Evolutionary conservation across 768 basidiomycete genomes (phyloP).

Genomic region (Lanmaoa pseudosensibilis): DNA sequence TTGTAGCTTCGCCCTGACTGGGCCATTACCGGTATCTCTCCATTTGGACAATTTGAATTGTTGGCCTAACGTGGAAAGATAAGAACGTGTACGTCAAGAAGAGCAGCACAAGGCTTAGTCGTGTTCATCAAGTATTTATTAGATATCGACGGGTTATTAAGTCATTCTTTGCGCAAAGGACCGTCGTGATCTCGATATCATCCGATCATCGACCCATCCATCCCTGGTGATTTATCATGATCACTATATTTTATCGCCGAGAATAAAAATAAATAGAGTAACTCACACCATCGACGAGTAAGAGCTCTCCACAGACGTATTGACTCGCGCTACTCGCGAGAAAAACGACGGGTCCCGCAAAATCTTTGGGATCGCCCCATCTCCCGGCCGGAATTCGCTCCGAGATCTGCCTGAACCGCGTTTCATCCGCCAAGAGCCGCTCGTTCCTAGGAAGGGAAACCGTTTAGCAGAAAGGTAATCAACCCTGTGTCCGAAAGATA

Average conservation of each 20-base stretch:
- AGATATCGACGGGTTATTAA: background rate
- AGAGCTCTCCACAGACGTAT: constrained; percentile 67
- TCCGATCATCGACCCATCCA: constrained; percentile 55
- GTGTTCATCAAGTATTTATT: constrained; percentile 3
- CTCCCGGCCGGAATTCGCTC: constrained; percentile 69
- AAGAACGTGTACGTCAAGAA: constrained; percentile 21
- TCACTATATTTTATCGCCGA: background rate
- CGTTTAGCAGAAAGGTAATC: constrained; percentile 12
- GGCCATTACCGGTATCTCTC: constrained; percentile 1
- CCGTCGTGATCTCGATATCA: background rate
- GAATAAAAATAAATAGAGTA: constrained; percentile 3
- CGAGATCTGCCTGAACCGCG: constrained; percentile 62
- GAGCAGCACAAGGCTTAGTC: background rate
- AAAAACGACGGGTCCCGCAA: constrained; percentile 66
- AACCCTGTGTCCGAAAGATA: constrained; percentile 7
- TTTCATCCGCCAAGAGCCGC: constrained; percentile 59
- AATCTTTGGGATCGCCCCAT: constrained; percentile 67
- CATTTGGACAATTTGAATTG: constrained; percentile 11
- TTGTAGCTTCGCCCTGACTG: background rate
- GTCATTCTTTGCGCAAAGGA: constrained; percentile 3
- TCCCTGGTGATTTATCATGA: constrained; percentile 40
- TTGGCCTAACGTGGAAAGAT: constrained; percentile 1
- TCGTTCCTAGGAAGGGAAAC: constrained; percentile 52
- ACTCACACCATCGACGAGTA: constrained; percentile 70
- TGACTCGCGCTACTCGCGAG: constrained; percentile 63